Evolutionary conservation across 495 filamentous ascomycete genomes (phyloP).

Genomic region (Cetradonia linearis): DNA sequence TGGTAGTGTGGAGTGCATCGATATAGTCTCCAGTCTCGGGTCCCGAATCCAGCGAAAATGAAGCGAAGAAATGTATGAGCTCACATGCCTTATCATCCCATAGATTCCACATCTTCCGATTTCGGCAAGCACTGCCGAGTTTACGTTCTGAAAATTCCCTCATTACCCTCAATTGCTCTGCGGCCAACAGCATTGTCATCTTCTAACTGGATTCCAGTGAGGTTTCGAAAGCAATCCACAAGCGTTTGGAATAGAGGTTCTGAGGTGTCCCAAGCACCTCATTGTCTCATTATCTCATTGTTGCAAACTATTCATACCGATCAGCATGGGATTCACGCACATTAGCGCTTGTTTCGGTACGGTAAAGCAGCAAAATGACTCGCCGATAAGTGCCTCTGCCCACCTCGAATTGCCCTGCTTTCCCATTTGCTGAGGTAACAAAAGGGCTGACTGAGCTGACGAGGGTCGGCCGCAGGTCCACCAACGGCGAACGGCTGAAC

Average conservation of each 20-base stretch:
- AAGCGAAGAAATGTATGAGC: background rate
- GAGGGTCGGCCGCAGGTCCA: background rate
- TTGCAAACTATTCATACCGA: constrained; percentile 1
- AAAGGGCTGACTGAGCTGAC: constrained; percentile 10
- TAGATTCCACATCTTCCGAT: background rate
- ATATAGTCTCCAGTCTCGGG: constrained; percentile 5
- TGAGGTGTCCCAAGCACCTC: background rate
- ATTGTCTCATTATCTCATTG: constrained; percentile 3
- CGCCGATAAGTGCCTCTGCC: constrained; percentile 10
- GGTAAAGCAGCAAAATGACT: constrained; percentile 7
- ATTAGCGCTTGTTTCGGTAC: constrained; percentile 8
- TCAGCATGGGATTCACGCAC: background rate
- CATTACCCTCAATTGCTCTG: constrained; percentile 8
- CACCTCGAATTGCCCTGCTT: background rate
- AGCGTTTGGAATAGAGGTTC: background rate
- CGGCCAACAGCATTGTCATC: background rate
- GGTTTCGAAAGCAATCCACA: background rate
- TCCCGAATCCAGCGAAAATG: background rate
- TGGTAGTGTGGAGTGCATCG: background rate
- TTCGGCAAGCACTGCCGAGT: background rate
- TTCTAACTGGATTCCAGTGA: background rate
- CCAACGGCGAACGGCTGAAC: background rate
- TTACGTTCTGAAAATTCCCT: background rate
- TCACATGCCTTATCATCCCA: background rate
- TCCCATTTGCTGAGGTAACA: background rate